Evolutionary conservation across 2,329 filamentous ascomycete species (phyloP), one percentile per base, ranked within the genome.

Genomic region (Cytospora mali): DNA sequence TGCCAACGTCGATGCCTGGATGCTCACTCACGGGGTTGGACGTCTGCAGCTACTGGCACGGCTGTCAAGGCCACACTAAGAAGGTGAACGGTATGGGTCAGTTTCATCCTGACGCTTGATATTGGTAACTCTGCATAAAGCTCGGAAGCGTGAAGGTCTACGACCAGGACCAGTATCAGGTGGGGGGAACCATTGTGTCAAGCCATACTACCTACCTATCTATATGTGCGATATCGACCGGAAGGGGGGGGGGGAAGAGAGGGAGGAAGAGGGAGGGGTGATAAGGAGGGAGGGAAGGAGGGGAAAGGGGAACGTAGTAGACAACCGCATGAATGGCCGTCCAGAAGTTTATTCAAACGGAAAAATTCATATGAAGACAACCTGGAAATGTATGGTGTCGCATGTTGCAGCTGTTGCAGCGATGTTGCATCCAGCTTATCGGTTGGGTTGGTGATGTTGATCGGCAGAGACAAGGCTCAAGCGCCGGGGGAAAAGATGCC

Each of bases 21-120:
- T 21, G 18, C 18, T 42, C 42, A 16, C 53, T 35, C 50, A 61
- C n/a, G 39, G 16, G 54, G 35, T 46, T 54, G 53, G 27, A 25
- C 42, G 11, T 61, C 39, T 46, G 53, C 54, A 49, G 59, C 54
- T 10, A 28, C 28, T 25, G 23, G 13, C 23, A 23, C 25, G 29
- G 29, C 39, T 39, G 33, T 31, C 14, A 53, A n/a, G 29, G 21
- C 48, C n/a, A 28, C 46, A 6, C 27, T 14, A 27, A 35, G 6
- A 16, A 39, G 49, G 4, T 21, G 18, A 27, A 14, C 27, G 33
- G 23, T 27, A 16, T n/a, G 31, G 5, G 21, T 6, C 18, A 39
- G 29, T 46, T 56, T 53, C 62, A 49, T 53, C 27, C 28, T 51
- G 31, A 21, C 35, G 5, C 6, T 50, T 23, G 42, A 23, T 23